A percentile compares a stretch with the other conserved stretches of the same genome.
Evolutionary conservation across 768 basidiomycete genomes (phyloP).

Genomic region (Coprinopsis cinerea): DNA sequence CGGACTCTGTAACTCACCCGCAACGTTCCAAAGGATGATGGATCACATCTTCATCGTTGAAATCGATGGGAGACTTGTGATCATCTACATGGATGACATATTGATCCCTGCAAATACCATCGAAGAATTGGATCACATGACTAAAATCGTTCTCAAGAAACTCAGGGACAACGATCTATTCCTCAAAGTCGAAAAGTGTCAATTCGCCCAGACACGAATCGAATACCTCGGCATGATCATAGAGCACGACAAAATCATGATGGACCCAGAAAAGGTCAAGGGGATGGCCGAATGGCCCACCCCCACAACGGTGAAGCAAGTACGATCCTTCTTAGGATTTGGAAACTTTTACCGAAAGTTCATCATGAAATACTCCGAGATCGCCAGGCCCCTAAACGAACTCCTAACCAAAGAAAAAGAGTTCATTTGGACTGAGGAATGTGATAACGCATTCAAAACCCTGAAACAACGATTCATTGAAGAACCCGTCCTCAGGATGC

Average conservation of each 20-base stretch:
- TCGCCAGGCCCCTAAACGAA: slow-evolving; percentile 22
- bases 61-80: slow-evolving; percentile 17
- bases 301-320: slow-evolving; percentile 16
- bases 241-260: too few species aligned
- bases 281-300: neutral
- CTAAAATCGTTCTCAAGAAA: too few species aligned
- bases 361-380: slow-evolving; percentile 29
- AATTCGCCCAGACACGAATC: too few species aligned
- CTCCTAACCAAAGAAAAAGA: slow-evolving; percentile 21
- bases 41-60: neutral
- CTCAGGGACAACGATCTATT: too few species aligned
- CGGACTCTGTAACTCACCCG: slow-evolving; percentile 8
- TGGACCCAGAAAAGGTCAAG: too few species aligned
- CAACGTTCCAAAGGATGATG: slow-evolving; percentile 10
- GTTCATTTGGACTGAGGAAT: too few species aligned
- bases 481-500: slow-evolving; percentile 6
- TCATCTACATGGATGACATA: slow-evolving; percentile 37
- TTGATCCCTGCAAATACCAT: slow-evolving; percentile 19
- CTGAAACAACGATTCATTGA: slow-evolving; percentile 21
- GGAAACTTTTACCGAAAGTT: slow-evolving; percentile 40
- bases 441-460: too few species aligned
- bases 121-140: slow-evolving; percentile 4
- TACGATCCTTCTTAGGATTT: slow-evolving; percentile 39
- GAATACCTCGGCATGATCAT: too few species aligned
- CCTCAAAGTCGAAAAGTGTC: too few species aligned